Evolutionary conservation across 1,139 yeast genomes (phyloP).

Genomic region (Spencermartinsiella ligniputridi): DNA sequence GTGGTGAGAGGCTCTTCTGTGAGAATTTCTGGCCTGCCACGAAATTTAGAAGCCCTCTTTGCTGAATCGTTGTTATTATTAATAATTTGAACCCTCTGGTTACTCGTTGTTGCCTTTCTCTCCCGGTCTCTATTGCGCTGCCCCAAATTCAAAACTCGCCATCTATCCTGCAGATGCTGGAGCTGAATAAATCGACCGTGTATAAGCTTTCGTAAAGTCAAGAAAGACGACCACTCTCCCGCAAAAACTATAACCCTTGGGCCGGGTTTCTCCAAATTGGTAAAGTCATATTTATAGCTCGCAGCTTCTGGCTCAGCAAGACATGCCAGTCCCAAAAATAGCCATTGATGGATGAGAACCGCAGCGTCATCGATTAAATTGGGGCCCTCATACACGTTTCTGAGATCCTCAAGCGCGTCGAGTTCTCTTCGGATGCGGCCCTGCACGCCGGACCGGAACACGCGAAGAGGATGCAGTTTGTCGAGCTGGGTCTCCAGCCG

Average conservation of each 20-base stretch:
- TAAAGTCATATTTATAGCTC: background rate
- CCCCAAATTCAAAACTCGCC: no score
- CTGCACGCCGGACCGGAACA: conserved; percentile 10
- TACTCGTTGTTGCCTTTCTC: no score
- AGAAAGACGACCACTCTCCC: conserved; percentile 14
- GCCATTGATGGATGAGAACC: conserved; percentile 10
- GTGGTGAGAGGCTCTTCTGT: no score
- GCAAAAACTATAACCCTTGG: conserved; percentile 12
- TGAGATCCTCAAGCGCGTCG: conserved; percentile 4
- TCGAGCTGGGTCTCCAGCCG: conserved; percentile 9
- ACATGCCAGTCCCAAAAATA: conserved; percentile 13
- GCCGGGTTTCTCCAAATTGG: background rate
- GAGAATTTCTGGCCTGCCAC: no score
- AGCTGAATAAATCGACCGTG: conserved; percentile 3
- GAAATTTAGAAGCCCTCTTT: no score
- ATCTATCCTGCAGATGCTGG: background rate
- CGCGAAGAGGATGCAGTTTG: conserved; percentile 9
- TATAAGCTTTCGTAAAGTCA: conserved; percentile 5
- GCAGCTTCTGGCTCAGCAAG: conserved; percentile 10
- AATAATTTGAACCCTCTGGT: no score
- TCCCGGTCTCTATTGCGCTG: no score
- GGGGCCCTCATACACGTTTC: conserved; percentile 8
- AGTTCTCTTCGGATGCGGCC: conserved; percentile 5
- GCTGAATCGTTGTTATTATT: no score
- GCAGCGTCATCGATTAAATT: conserved; percentile 7